These are phyloP conservation scores for Fusarium nodosum DNA, from an alignment of 2,329 filamentous ascomycete genomes.

Conservation along the genomic window DNA sequence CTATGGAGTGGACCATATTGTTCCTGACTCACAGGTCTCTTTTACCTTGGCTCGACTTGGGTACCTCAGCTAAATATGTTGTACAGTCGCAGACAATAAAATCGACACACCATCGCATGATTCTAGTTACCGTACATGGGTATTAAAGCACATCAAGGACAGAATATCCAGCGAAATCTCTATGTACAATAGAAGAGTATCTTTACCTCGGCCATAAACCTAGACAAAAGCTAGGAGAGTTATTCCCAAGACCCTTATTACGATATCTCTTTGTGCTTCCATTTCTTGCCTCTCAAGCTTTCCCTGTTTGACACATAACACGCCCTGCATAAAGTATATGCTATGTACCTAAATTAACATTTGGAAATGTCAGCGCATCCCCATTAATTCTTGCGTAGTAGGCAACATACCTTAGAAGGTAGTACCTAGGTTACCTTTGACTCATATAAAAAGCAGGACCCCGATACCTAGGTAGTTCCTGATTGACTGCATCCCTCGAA, in stretches of 20 bases:
- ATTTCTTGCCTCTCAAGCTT: neutral
- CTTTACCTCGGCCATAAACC: neutral
- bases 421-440: neutral
- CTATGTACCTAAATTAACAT: neutral
- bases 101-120: neutral
- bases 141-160: neutral
- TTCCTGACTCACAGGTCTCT: slow-evolving; percentile 14
- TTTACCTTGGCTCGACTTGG: neutral
- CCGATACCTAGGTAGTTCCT: slow-evolving; percentile 12
- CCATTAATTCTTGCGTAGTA: neutral
- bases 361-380: neutral
- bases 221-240: neutral
- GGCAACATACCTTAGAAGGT: neutral
- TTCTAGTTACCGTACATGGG: neutral
- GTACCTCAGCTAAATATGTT: slow-evolving; percentile 13
- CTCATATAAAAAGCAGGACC: slow-evolving; percentile 10
- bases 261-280: neutral
- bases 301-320: neutral
- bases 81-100: neutral
- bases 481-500: slow-evolving; percentile 19
- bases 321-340: neutral
- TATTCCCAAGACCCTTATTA: neutral
- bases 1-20: slow-evolving; percentile 13
- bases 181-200: neutral
- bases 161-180: neutral